Evolutionary conservation across 441 rosid species (phyloP).

Genomic region (Omphalea diandra): DNA sequence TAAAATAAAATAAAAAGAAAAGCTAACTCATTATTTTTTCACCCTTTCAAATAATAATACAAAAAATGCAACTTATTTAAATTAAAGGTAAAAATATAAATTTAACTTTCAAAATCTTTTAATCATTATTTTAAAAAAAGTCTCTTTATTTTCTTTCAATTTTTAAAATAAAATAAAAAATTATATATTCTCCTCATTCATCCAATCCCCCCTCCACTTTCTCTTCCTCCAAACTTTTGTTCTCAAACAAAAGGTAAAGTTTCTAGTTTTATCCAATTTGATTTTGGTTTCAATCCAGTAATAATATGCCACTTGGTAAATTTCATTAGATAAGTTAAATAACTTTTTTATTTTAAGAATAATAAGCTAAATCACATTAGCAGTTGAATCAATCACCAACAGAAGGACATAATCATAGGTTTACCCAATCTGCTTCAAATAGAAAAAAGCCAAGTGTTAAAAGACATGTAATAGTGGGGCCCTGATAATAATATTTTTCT

Average conservation of each 20-base stretch:
- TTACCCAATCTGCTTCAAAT: neutral
- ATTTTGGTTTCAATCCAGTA: neutral
- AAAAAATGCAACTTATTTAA: too few species aligned
- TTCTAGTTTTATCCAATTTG: neutral
- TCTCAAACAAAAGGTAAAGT: neutral
- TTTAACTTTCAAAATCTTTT: too few species aligned
- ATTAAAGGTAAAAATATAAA: too few species aligned
- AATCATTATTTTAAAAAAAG: too few species aligned
- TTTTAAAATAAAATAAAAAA: too few species aligned
- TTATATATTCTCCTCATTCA: too few species aligned
- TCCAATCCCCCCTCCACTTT: too few species aligned
- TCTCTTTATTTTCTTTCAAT: too few species aligned
- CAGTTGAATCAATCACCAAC: neutral
- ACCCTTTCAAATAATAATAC: too few species aligned
- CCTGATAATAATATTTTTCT: neutral
- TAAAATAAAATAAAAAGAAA: too few species aligned
- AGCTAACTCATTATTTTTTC: too few species aligned
- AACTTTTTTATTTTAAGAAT: neutral
- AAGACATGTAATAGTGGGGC: conserved; percentile 15
- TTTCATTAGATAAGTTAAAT: neutral
- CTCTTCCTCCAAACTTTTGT: too few species aligned
- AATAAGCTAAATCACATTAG: neutral
- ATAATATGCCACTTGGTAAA: neutral
- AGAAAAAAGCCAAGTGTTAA: conserved; percentile 3
- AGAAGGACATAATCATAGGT: conserved; percentile 9